Evolutionary conservation across 2,329 filamentous ascomycete genomes (phyloP), one percentile per base, ranked within the genome.

Genomic region (Phaeosphaeriaceae sp.): DNA sequence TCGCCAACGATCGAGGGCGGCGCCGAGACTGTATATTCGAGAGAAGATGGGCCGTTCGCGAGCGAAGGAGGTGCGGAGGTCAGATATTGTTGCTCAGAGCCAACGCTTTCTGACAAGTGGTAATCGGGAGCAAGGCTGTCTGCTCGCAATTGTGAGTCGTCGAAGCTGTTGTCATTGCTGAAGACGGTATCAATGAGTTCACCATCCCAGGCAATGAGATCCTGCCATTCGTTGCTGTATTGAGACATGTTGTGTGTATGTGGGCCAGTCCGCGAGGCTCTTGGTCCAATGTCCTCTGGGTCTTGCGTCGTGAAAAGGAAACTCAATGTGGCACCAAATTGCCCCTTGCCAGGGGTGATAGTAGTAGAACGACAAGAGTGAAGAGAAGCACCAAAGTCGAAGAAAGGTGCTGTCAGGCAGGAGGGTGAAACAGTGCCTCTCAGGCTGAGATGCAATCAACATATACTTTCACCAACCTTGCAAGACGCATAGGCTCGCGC

Each of bases 161-260:
- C 56, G 44, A 66, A 66, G 24, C 55, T 58, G 13, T 50, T 51
- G 48, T 71, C 66, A 45, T 60, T 62, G 24, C 67, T 65, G 56
- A 70, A 75, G 31, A 73, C 54, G 10, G 70, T 63, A 51, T 74
- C 67, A 51, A 62, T 68, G n/a, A 72, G 17, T 40, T 73, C 70
- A 7, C 64, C 73, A 31, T 73, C 67, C 72, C 70, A 75, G 13
- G 56, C 60, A 45, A 76, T 54, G 7, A 75, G 51, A 20, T 72
- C 69, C 51, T 74, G 62, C 73, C 73, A 76, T 40, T 58, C 60
- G 21, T 70, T 64, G 36, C 54, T 61, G 24, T 58, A 56, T 44
- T 60, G 58, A 44, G 70, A 66, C 66, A 71, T 65, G 2, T 52
- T 48, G 22, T 19, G 45, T 47, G 19, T 15, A 33, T 46, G 51